Evolutionary conservation across 495 filamentous ascomycete genomes (phyloP), one percentile per base, ranked within the genome.

Genomic region (Hyphodiscus hymeniophilus): DNA sequence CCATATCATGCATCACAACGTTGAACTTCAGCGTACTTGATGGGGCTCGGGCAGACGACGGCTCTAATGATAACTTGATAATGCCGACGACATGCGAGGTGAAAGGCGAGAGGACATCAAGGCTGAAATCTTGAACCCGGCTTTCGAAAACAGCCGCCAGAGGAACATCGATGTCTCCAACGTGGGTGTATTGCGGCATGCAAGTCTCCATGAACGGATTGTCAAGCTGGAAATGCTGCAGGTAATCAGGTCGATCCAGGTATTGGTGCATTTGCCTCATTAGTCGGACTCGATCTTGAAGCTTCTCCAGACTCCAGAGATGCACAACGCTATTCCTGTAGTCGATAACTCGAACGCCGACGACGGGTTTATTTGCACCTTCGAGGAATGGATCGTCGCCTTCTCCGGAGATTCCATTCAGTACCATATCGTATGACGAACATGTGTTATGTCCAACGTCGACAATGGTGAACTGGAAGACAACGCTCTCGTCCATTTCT

Each of bases 231-330:
- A 87, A 78, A 50, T 89, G 84, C 60, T 89, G 88, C 32, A 89
- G 76, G 55, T 95, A 95, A 60, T 96, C 89, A 2, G 94, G 92
- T 35, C 89, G 87, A 60, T 94, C 86, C 58, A 96, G 78, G 57
- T 96, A 96, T 63, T 95, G 91, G 58, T 94, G 84, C 74, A 99
- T 83, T 66, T 96, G 89, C 31, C 91, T 82, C 92, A 99, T 99
- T 45, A 82, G 74, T 40, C 86, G 75, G 7, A 99, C 78, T 23
- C 94, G 80, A 28, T 85, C 80, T 47, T 94, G 81, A 21, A 99
- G 78, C 61, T 96, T 97, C 59, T 94, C 80, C 45, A 96, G 66
- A 38, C 90, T 95, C 94, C 94, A 99, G 1, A 96, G 73, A 61
- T 92, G 89, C 33, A 95, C 80, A 15, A 96, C 87, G 24, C 72